These are phyloP conservation scores for Insectozyma bohioensis DNA, from an alignment of 1,139 yeast genomes.

Conservation along the genomic window DNA sequence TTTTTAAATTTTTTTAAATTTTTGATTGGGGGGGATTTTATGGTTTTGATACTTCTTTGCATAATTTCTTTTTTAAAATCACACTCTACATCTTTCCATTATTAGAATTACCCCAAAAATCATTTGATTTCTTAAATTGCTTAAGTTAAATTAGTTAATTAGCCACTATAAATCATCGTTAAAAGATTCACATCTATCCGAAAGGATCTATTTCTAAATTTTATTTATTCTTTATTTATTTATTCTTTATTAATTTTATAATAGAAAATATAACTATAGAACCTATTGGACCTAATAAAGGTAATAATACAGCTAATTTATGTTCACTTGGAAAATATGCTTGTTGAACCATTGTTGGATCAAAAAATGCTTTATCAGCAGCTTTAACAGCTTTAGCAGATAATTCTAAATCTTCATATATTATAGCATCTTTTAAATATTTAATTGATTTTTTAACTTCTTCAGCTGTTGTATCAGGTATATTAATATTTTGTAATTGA, in stretches of 20 bases:
- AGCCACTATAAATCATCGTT: too few relatives aligned
- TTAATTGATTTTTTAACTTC: conserved; percentile 45
- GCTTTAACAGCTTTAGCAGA: conserved; percentile 56
- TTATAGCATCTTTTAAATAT: conserved; percentile 33
- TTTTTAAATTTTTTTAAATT: too few relatives aligned
- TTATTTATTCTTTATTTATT: too few relatives aligned
- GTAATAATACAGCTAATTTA: conserved; percentile 88
- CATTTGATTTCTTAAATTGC: too few relatives aligned
- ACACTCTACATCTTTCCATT: too few relatives aligned
- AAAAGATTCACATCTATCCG: too few relatives aligned
- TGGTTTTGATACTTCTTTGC: too few relatives aligned
- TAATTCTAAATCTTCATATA: conserved; percentile 41
- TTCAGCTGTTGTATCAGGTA: conserved; percentile 63
- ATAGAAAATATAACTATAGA: conserved; percentile 67
- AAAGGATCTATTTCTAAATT: too few relatives aligned
- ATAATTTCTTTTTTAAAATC: too few relatives aligned
- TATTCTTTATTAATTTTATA: conserved; percentile 26
- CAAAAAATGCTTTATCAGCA: conserved; percentile 83
- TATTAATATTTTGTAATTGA: conserved; percentile 72
- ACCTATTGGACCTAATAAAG: conserved; percentile 79
- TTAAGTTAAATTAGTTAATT: too few relatives aligned
- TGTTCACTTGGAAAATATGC: conserved; percentile 94
- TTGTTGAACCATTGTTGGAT: conserved; percentile 92
- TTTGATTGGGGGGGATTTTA: too few relatives aligned
- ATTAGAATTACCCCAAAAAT: too few relatives aligned